Conservation (phyloP, 140 eudicot species). For the Erigeron philadelphicus region DNA sequence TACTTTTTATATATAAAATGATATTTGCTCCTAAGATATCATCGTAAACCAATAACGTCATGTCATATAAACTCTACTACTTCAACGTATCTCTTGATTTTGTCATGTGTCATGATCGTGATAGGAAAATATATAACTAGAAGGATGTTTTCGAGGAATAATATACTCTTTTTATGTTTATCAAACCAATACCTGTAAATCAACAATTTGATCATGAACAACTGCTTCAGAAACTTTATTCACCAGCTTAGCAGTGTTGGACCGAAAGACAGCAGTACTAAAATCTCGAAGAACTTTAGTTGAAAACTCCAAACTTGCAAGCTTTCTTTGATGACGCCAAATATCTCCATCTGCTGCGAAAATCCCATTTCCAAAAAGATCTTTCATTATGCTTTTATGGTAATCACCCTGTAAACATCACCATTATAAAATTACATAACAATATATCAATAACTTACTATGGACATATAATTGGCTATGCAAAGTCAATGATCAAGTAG, state of each 20-base stretch:
- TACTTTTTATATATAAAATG: no score
- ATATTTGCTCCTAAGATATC: no score
- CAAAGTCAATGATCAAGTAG: neutral
- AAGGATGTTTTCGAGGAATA: no score
- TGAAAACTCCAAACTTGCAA: slow-evolving; percentile 69
- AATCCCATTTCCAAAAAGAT: slow-evolving; percentile 60
- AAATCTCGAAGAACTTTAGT: slow-evolving; percentile 48
- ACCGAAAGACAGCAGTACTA: slow-evolving; percentile 42
- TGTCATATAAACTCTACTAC: no score
- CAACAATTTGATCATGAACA: slow-evolving; percentile 18
- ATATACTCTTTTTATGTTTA: neutral
- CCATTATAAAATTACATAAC: neutral
- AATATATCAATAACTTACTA: neutral
- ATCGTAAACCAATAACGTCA: no score
- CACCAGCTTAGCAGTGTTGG: slow-evolving; percentile 41
- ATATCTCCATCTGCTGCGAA: slow-evolving; percentile 65
- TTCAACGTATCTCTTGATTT: no score
- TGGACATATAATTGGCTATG: neutral
- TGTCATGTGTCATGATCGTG: no score
- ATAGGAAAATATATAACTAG: no score
- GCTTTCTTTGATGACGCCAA: slow-evolving; percentile 72
- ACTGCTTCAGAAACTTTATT: slow-evolving; percentile 33
- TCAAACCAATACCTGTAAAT: slow-evolving; percentile 40
- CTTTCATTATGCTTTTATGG: slow-evolving; percentile 33
- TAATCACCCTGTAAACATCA: slow-evolving; percentile 39